These are phyloP conservation scores for Purpureocillium lavendulum DNA, from an alignment of 2,329 filamentous ascomycete species.

Conservation along the genomic window DNA sequence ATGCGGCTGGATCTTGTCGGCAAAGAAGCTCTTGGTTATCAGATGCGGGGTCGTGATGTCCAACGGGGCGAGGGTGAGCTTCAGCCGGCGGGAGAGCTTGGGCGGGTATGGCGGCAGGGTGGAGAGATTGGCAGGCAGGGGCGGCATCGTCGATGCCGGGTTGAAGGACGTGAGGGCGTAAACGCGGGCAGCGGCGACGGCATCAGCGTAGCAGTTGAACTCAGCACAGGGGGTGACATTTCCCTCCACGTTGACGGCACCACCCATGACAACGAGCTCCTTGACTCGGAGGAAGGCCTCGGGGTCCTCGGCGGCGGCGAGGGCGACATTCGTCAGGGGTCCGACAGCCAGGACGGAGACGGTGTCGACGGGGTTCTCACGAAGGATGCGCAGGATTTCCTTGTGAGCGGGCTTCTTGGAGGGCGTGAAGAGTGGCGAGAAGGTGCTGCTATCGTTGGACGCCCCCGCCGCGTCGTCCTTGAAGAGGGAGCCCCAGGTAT, in stretches of 20 bases:
- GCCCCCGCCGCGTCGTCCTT: slow-evolving; percentile 16
- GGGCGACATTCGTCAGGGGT: slow-evolving; percentile 85
- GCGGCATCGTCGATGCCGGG: slow-evolving; percentile 75
- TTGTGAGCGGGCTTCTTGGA: slow-evolving; percentile 67
- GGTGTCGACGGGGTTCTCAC: slow-evolving; percentile 72
- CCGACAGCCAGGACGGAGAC: slow-evolving; percentile 88
- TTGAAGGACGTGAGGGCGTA: slow-evolving; percentile 68
- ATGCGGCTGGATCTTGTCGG: slow-evolving; percentile 42
- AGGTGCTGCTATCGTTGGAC: slow-evolving; percentile 31
- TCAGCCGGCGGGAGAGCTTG: slow-evolving; percentile 53
- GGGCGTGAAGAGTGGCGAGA: slow-evolving; percentile 61
- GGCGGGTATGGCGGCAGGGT: slow-evolving; percentile 54
- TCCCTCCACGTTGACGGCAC: slow-evolving; percentile 68
- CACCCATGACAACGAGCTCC: slow-evolving; percentile 94
- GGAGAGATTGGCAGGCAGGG: slow-evolving; percentile 42
- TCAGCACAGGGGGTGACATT: slow-evolving; percentile 84
- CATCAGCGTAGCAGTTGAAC: slow-evolving; percentile 92
- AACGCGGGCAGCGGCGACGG: slow-evolving; percentile 66
- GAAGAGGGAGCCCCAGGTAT: slow-evolving; percentile 67
- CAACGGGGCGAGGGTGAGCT: slow-evolving; percentile 64
- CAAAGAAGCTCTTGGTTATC: slow-evolving; percentile 53
- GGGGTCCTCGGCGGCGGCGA: slow-evolving; percentile 81
- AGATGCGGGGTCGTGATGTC: slow-evolving; percentile 69
- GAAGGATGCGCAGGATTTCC: slow-evolving; percentile 82
- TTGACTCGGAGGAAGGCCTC: slow-evolving; percentile 83